Base-by-base conservation (phyloP, 139 green algal genomes). In the Deuterostichococcus epilithicus region DNA sequence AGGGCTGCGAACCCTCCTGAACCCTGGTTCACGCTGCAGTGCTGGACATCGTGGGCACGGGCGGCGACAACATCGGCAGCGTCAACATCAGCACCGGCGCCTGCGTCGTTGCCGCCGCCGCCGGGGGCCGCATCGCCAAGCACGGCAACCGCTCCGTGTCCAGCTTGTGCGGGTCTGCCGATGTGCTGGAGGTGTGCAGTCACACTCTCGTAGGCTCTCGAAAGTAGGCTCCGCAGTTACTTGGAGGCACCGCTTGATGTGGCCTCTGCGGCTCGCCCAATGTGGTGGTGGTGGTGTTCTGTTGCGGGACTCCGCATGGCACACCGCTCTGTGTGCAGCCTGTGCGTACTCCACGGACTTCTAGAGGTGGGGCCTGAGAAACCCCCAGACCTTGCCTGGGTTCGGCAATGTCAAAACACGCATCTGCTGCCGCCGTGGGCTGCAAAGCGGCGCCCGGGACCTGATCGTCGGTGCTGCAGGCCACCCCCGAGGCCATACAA, bases 31-130 rank as follows among this genome's bases (percentile, higher is more conserved):
- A 8, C 25, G 30, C 1, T 35, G 72, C 30, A 75, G 78, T 90
- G 23, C 68, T 99, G 73, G 96, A 99, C 89, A 99, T 99, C 75
- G 96, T 99, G 74, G 96, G 96, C 44, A 99, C 96, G 0, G 96
- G 96, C 34, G 96, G 96, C 20, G 96, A 99, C 82, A 91, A 91
- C 85, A 97, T 97, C 52, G 95, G 96, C 58, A 97, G 92, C 22
- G 94, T 99, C 52, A 99, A 99, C 89, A 99, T 99, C 80, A 97
- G 89, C 42, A 99, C 96, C 0, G 96, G 96, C 5, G 90, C 96
- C 3, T 95, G 84, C 74, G 86, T 99, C 32, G 71, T 99, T 13
- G 94, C 94, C 33, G 96, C 96, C 15, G 95, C 94, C 4, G 97
- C 95, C 25, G 96, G 96, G 6, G 96, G 93, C 5, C 90, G 91